A percentile compares a stretch with the other conserved stretches of the same genome.
Evolutionary conservation across 257 asterid genomes (phyloP).

Genomic region (Fraxinus cuspidata): DNA sequence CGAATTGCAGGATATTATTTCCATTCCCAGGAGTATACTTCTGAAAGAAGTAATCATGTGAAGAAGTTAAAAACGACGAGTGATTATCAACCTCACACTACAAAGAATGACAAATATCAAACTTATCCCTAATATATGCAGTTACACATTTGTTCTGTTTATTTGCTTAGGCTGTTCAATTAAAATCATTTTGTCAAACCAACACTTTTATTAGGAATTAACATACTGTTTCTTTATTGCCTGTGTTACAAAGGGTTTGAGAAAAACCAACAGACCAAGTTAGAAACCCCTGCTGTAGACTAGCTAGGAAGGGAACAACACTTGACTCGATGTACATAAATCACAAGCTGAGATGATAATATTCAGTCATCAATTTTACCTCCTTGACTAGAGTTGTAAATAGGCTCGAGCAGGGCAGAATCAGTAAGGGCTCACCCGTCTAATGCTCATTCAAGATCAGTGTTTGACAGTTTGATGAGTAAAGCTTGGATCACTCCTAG

Average conservation of each 20-base stretch:
- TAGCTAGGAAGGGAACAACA: background rate
- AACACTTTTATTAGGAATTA: background rate
- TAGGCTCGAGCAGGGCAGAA: background rate
- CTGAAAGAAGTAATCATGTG: constrained; percentile 42
- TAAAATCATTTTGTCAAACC: constrained; percentile 4
- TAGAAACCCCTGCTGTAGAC: background rate
- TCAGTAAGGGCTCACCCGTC: background rate
- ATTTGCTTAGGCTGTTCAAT: background rate
- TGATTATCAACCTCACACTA: constrained; percentile 1
- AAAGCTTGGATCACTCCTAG: background rate
- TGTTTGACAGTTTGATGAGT: background rate
- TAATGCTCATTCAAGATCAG: background rate
- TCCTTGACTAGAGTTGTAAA: background rate
- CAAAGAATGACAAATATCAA: constrained; percentile 5
- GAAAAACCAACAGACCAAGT: background rate
- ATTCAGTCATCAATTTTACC: background rate
- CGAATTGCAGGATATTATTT: constrained; percentile 51
- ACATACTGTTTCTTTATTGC: background rate
- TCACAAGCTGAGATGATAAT: background rate
- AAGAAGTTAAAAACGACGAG: constrained; percentile 19
- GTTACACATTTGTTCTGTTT: constrained; percentile 8
- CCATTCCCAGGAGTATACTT: constrained; percentile 49
- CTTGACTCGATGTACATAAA: background rate
- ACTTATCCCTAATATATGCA: constrained; percentile 15
- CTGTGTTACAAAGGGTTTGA: background rate